Percentiles rank a stretch among this genome's conserved stretches.
phyloP scores from a whole-genome alignment of 331 rosid genomes.

The Arachis monticola region DNA sequence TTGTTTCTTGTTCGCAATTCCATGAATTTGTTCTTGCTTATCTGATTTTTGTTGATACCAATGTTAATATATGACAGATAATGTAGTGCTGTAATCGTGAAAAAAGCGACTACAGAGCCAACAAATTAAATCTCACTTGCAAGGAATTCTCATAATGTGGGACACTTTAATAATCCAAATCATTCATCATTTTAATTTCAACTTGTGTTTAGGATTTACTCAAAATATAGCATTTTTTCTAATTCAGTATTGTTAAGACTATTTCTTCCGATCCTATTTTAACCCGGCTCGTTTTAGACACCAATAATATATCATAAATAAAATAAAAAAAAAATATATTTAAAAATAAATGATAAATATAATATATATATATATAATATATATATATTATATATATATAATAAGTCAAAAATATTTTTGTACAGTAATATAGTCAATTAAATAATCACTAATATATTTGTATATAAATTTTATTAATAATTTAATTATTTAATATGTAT shows the following conservation, averaged over 20 bases:
- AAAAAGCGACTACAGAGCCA: constrained; percentile 28
- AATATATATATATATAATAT: too few relatives aligned
- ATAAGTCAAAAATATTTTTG: too few relatives aligned
- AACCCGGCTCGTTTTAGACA: too few relatives aligned
- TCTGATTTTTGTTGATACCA: constrained; percentile 29
- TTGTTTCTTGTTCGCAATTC: constrained; percentile 49
- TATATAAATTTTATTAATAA: too few relatives aligned
- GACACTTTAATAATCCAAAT: constrained; percentile 18
- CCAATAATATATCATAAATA: too few relatives aligned
- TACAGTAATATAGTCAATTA: too few relatives aligned
- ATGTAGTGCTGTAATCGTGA: constrained; percentile 31
- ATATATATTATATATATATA: too few relatives aligned
- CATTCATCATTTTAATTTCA: neutral
- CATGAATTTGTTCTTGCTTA: constrained; percentile 44
- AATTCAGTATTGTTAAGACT: neutral
- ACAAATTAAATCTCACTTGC: constrained; percentile 23
- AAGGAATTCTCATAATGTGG: constrained; percentile 22
- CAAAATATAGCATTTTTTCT: neutral
- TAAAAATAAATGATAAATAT: too few relatives aligned
- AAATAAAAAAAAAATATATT: too few relatives aligned
- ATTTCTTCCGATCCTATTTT: neutral
- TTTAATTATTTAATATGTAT: too few relatives aligned
- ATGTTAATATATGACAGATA: constrained; percentile 1
- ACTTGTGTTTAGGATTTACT: constrained; percentile 24
- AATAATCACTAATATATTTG: too few relatives aligned